Evolutionary conservation across 805 yeast genomes (phyloP).

Genomic region (Candida rishiriensis): DNA sequence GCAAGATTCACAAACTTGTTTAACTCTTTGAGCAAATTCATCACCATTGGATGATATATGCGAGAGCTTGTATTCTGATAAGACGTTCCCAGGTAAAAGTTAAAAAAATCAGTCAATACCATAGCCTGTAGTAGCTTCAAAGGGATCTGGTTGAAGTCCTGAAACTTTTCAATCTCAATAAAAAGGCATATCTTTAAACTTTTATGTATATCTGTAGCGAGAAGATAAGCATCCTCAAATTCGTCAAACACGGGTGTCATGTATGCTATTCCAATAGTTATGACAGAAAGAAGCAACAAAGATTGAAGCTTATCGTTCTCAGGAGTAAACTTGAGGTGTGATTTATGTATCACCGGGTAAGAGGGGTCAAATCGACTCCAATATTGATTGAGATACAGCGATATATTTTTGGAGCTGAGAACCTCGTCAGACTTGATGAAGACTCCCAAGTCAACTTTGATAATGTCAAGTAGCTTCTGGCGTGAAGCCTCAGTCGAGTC

Average conservation of each 20-base stretch:
- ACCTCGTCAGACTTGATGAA: constrained; percentile 1
- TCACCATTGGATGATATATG: constrained; percentile 21
- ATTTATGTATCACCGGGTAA: constrained; percentile 37
- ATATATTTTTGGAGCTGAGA: constrained; percentile 6
- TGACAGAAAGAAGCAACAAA: constrained; percentile 16
- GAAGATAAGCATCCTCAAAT: constrained; percentile 1
- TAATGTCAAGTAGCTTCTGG: neutral
- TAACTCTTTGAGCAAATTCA: constrained; percentile 19
- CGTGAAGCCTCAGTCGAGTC: neutral
- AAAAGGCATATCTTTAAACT: constrained; percentile 12
- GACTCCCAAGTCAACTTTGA: constrained; percentile 1
- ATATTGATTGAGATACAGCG: constrained; percentile 24
- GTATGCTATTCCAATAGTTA: constrained; percentile 21
- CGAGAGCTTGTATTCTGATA: constrained; percentile 13
- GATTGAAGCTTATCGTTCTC: constrained; percentile 2
- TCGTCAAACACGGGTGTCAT: constrained; percentile 8
- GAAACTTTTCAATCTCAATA: constrained; percentile 10
- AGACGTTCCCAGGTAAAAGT: constrained; percentile 20
- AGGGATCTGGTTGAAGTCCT: constrained; percentile 12
- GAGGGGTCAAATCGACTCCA: constrained; percentile 35
- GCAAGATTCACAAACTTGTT: constrained; percentile 7
- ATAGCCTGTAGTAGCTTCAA: constrained; percentile 23
- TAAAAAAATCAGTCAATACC: constrained; percentile 22
- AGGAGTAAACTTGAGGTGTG: constrained; percentile 23
- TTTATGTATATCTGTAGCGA: constrained; percentile 20